Evolutionary conservation across 2,329 filamentous ascomycete species (phyloP).

Genomic region (Aureobasidium namibiae): DNA sequence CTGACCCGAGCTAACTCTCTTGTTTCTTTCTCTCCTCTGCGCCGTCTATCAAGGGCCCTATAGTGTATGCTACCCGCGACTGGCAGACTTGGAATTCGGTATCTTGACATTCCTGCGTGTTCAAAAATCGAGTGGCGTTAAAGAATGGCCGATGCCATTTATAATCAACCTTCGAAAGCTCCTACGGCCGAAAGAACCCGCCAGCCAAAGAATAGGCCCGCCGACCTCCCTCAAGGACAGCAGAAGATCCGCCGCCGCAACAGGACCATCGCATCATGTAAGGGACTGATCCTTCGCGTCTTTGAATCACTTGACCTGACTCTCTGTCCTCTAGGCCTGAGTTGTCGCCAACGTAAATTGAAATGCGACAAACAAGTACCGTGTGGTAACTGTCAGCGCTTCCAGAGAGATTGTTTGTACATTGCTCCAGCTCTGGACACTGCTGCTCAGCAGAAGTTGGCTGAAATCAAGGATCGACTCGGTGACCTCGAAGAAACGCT

Average conservation of each 20-base stretch:
- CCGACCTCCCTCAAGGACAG: slow-evolving; percentile 7
- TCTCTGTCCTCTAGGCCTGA: slow-evolving; percentile 36
- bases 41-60: neutral
- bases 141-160: slow-evolving; percentile 10
- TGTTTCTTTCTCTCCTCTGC: slow-evolving; percentile 9
- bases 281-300: slow-evolving; percentile 3
- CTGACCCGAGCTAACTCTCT: slow-evolving; percentile 8
- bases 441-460: slow-evolving; percentile 59
- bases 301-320: neutral
- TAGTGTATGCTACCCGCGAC: slow-evolving; percentile 2
- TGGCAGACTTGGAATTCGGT: neutral
- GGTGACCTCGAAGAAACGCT: slow-evolving; percentile 61
- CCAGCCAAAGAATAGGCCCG: slow-evolving; percentile 9
- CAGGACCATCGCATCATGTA: slow-evolving; percentile 13
- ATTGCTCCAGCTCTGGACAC: slow-evolving; percentile 61
- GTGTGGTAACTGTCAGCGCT: slow-evolving; percentile 57
- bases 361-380: slow-evolving; percentile 69
- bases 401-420: slow-evolving; percentile 50
- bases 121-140: neutral
- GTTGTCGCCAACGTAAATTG: slow-evolving; percentile 66
- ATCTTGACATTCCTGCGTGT: neutral
- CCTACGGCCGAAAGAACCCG: slow-evolving; percentile 10
- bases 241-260: slow-evolving; percentile 15
- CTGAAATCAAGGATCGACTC: slow-evolving; percentile 72
- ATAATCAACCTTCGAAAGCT: slow-evolving; percentile 3